These are phyloP conservation scores for Rosa lucieae DNA, from an alignment of 306 rosid species.

Conservation along the genomic window DNA sequence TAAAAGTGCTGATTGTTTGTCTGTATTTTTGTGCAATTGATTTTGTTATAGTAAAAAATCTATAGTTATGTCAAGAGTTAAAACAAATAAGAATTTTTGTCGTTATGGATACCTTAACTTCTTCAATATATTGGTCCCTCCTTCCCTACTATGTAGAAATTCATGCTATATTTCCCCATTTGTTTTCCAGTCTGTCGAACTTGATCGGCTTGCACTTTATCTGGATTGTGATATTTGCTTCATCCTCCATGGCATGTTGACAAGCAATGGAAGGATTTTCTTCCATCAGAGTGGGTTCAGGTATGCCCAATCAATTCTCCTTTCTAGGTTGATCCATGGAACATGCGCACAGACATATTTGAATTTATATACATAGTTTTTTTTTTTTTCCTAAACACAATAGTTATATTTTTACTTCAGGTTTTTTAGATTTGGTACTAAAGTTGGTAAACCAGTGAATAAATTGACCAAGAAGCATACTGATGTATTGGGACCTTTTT, in stretches of 20 bases:
- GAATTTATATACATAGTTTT: neutral
- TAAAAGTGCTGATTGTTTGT: neutral
- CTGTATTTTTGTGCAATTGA: neutral
- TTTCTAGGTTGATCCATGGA: neutral
- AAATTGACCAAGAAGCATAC: slow-evolving; percentile 33
- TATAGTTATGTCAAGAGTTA: neutral
- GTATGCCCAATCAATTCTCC: slow-evolving; percentile 33
- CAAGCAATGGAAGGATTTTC: slow-evolving; percentile 76
- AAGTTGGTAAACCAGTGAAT: slow-evolving; percentile 68
- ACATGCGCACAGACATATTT: neutral
- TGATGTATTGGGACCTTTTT: slow-evolving; percentile 80
- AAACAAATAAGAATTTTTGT: neutral
- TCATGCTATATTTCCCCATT: slow-evolving; percentile 28
- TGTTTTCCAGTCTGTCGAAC: slow-evolving; percentile 77
- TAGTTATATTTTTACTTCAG: slow-evolving; percentile 29
- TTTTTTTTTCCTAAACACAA: no score
- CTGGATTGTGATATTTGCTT: slow-evolving; percentile 65
- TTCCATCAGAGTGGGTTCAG: slow-evolving; percentile 94
- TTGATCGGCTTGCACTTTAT: slow-evolving; percentile 73
- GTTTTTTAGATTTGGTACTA: slow-evolving; percentile 79
- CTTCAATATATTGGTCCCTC: neutral
- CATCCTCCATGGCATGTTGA: slow-evolving; percentile 60
- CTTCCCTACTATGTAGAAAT: slow-evolving; percentile 1
- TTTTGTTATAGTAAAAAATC: neutral
- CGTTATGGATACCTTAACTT: neutral